A percentile compares a stretch with the other conserved stretches of the same genome.
Evolutionary conservation across 345 rosid species (phyloP).

Genomic region (Boechera retrofracta): DNA sequence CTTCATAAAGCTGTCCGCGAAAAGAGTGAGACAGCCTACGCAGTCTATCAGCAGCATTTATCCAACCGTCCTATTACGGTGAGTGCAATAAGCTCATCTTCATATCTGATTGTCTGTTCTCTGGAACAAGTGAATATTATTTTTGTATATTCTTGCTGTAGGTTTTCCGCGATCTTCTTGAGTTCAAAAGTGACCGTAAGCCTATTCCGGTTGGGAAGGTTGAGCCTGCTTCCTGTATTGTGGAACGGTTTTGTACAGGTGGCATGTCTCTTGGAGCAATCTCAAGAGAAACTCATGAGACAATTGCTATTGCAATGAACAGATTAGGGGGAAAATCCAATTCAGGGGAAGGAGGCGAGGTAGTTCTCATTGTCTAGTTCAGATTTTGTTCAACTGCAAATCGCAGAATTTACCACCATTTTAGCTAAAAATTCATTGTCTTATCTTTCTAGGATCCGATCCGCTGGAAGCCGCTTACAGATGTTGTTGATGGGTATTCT

Average conservation of each 20-base stretch:
- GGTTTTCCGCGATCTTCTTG: constrained; percentile 98
- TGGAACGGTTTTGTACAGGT: constrained; percentile 94
- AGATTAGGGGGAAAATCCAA: constrained; percentile 96
- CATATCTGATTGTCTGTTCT: constrained; percentile 13
- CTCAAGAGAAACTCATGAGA: constrained; percentile 99
- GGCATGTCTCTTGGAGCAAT: constrained; percentile 99
- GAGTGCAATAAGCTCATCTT: constrained; percentile 42
- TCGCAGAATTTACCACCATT: background rate
- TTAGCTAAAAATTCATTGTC: background rate
- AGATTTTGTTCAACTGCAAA: constrained; percentile 3
- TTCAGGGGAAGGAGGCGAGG: constrained; percentile 99
- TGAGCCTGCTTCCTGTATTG: constrained; percentile 88
- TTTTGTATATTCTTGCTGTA: constrained; percentile 40
- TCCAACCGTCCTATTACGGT: constrained; percentile 95
- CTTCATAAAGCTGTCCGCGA: constrained; percentile 99
- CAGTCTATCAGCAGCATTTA: constrained; percentile 97
- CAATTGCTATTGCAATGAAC: constrained; percentile 98
- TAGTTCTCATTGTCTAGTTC: constrained; percentile 45
- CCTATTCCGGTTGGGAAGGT: constrained; percentile 94
- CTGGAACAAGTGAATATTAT: constrained; percentile 30
- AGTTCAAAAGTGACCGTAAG: constrained; percentile 86
- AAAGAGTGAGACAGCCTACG: constrained; percentile 88
- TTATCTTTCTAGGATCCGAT: constrained; percentile 78
- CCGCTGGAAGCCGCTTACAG: constrained; percentile 91
- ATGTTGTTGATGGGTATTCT: constrained; percentile 98